These are phyloP conservation scores for Posidonia australis DNA, from an alignment of 106 monocot species.

Conservation along the genomic window DNA sequence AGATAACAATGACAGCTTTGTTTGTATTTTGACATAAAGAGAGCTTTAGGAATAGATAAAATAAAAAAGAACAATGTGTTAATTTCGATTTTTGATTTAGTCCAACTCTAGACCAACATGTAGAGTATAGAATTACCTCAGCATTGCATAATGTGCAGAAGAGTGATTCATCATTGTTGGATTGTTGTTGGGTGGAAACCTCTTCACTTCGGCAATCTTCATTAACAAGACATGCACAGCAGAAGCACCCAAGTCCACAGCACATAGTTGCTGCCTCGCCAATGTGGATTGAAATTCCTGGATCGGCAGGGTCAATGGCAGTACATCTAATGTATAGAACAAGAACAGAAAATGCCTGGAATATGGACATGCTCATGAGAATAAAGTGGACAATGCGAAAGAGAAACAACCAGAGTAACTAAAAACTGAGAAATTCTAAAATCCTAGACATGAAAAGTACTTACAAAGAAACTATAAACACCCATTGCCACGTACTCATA, in stretches of 20 bases:
- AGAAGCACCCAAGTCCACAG: slow-evolving; percentile 3
- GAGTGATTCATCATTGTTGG: slow-evolving; percentile 32
- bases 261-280: slow-evolving; percentile 14
- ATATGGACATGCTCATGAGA: background rate
- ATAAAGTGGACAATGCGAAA: background rate
- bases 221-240: slow-evolving; percentile 39
- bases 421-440: background rate
- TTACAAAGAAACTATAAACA: slow-evolving; percentile 53
- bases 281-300: slow-evolving; percentile 30
- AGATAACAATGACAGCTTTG: too few relatives aligned
- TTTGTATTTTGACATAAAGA: too few relatives aligned
- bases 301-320: slow-evolving; percentile 68
- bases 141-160: slow-evolving; percentile 79
- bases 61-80: too few relatives aligned
- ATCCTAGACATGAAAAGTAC: slow-evolving; percentile 12
- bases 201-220: slow-evolving; percentile 50
- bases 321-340: slow-evolving; percentile 76
- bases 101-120: too few relatives aligned
- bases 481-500: slow-evolving; percentile 41
- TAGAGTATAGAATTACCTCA: slow-evolving; percentile 53
- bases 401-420: background rate
- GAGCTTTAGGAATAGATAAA: too few relatives aligned
- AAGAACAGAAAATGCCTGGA: slow-evolving; percentile 54
- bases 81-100: too few relatives aligned
- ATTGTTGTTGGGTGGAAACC: slow-evolving; percentile 18